Conservation (phyloP, 805 yeast species). For the Huiozyma sinensis region DNA sequence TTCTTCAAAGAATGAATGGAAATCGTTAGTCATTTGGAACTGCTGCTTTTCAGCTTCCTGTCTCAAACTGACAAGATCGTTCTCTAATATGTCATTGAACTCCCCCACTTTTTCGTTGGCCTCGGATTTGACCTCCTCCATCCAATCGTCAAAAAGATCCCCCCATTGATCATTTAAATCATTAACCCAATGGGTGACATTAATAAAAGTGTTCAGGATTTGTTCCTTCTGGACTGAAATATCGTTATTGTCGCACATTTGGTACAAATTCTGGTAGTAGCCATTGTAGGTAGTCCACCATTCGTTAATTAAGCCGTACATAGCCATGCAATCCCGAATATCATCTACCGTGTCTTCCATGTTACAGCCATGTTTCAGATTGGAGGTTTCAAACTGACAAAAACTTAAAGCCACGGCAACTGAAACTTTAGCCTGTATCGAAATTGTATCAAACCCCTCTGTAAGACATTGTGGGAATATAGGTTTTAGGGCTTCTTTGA, state of each 20-base stretch:
- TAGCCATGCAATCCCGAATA: slow-evolving; percentile 30
- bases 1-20: not conserved
- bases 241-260: slow-evolving; percentile 43
- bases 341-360: not conserved
- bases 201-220: slow-evolving; percentile 35
- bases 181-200: slow-evolving; percentile 33
- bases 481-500: slow-evolving; percentile 31
- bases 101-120: not conserved
- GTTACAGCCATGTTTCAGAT: slow-evolving; percentile 18
- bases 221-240: slow-evolving; percentile 44
- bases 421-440: slow-evolving; percentile 26
- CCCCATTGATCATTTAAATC: slow-evolving; percentile 10
- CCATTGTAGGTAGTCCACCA: slow-evolving; percentile 73
- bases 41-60: not conserved
- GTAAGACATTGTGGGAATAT: slow-evolving; percentile 34
- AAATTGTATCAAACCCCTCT: slow-evolving; percentile 32
- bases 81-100: not conserved
- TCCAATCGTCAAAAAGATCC: slow-evolving; percentile 5
- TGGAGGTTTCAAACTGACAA: slow-evolving; percentile 45
- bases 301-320: slow-evolving; percentile 37
- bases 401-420: slow-evolving; percentile 40
- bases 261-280: slow-evolving; percentile 43
- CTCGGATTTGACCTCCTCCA: slow-evolving; percentile 2
- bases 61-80: not conserved
- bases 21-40: not conserved